phyloP scores from a whole-genome alignment of 768 basidiomycete genomes.

The Rhizopogon roseolus region DNA sequence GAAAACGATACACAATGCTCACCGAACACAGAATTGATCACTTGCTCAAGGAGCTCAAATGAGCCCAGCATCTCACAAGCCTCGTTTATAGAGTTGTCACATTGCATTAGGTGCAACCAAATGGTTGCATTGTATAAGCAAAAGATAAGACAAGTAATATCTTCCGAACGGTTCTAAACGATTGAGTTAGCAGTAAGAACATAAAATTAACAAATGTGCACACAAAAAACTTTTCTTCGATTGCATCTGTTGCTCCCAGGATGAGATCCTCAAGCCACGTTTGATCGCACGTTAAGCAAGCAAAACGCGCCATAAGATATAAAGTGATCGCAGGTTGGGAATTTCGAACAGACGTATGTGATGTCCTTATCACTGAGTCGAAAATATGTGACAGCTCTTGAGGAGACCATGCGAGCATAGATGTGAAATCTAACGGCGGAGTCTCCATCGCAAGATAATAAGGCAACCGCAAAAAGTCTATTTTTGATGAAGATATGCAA shows the following conservation, averaged over 20 bases:
- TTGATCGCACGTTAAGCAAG: conserved; percentile 85
- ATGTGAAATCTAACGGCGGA: conserved; percentile 67
- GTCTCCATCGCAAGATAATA: conserved; percentile 44
- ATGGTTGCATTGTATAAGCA: conserved; percentile 93
- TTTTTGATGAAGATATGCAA: conserved; percentile 3
- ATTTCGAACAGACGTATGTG: conserved; percentile 65
- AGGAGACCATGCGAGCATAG: conserved; percentile 93
- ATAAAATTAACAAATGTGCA: conserved; percentile 10
- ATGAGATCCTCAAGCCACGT: conserved; percentile 92
- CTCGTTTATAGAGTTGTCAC: conserved; percentile 72
- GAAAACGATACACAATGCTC: conserved; percentile 12
- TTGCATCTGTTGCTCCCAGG: conserved; percentile 84
- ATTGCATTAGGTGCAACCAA: conserved; percentile 88
- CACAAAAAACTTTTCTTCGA: conserved; percentile 94
- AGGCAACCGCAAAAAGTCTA: conserved; percentile 6
- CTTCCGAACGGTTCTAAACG: conserved; percentile 72
- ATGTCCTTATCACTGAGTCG: conserved; percentile 75
- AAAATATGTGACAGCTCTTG: conserved; percentile 72
- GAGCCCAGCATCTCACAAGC: conserved; percentile 82
- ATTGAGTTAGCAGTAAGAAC: conserved; percentile 7
- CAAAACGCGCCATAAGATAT: conserved; percentile 89
- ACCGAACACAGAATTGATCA: conserved; percentile 95
- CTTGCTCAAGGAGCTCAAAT: conserved; percentile 83
- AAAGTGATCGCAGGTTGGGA: conserved; percentile 87
- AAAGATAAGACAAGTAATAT: conserved; percentile 82